Evolutionary conservation across 2,329 filamentous ascomycete genomes (phyloP).

Genomic region (Myriosclerotinia curreyana): DNA sequence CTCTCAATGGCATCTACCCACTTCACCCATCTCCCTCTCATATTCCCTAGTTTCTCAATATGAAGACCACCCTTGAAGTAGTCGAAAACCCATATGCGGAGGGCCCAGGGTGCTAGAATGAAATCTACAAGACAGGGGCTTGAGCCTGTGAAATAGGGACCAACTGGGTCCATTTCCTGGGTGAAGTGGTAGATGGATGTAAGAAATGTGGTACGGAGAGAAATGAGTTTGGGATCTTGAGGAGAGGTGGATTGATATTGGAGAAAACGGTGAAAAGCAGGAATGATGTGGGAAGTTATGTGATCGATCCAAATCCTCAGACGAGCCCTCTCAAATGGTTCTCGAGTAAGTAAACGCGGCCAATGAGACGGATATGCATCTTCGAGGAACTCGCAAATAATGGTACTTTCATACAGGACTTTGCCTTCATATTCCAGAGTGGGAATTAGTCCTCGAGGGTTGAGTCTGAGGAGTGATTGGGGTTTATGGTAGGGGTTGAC

Average conservation of each 20-base stretch:
- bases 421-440: slow-evolving; percentile 57
- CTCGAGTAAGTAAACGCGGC: slow-evolving; percentile 53
- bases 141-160: slow-evolving; percentile 67
- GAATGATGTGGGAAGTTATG: slow-evolving; percentile 63
- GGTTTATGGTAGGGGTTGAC: slow-evolving; percentile 77
- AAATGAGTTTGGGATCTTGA: slow-evolving; percentile 45
- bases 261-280: slow-evolving; percentile 62
- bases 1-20: slow-evolving; percentile 60
- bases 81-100: slow-evolving; percentile 70
- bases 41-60: slow-evolving; percentile 46
- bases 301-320: slow-evolving; percentile 71
- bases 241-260: slow-evolving; percentile 53
- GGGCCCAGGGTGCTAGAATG: slow-evolving; percentile 69
- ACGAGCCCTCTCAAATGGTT: slow-evolving; percentile 62
- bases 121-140: slow-evolving; percentile 67
- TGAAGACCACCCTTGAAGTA: slow-evolving; percentile 64
- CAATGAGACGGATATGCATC: slow-evolving; percentile 57
- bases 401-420: slow-evolving; percentile 68
- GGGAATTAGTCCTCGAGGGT: slow-evolving; percentile 73
- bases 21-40: slow-evolving; percentile 62
- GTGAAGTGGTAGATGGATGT: slow-evolving; percentile 58
- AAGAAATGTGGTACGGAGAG: slow-evolving; percentile 58
- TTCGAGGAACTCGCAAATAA: slow-evolving; percentile 74
- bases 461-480: slow-evolving; percentile 63
- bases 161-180: slow-evolving; percentile 56